Evolutionary conservation across 2,329 filamentous ascomycete genomes (phyloP).

Genomic region (Venturia asperata): DNA sequence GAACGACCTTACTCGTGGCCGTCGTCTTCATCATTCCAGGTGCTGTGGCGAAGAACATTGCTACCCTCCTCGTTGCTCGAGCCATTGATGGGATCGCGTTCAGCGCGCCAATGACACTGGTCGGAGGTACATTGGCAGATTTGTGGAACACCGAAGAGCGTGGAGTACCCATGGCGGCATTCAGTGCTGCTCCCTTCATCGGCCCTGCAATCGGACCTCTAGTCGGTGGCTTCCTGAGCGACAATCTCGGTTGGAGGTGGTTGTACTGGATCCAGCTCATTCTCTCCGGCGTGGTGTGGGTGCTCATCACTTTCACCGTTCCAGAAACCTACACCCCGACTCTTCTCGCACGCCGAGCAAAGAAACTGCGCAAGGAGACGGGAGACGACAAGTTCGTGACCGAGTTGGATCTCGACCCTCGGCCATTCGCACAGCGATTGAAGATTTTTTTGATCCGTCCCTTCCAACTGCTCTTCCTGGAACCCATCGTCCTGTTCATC

Average conservation of each 20-base stretch:
- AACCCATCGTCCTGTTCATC: conserved; percentile 80
- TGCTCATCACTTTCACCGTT: conserved; percentile 78
- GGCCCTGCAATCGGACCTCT: conserved; percentile 63
- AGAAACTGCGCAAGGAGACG: conserved; percentile 62
- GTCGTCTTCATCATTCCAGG: conserved; percentile 76
- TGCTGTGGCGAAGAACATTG: conserved; percentile 68
- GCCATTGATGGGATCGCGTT: conserved; percentile 77
- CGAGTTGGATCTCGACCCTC: conserved; percentile 69
- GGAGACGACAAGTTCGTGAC: conserved; percentile 64
- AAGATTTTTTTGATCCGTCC: conserved; percentile 71
- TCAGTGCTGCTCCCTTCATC: conserved; percentile 74
- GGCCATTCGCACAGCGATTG: conserved; percentile 61
- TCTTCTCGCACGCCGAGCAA: conserved; percentile 63
- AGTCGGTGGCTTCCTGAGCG: conserved; percentile 67
- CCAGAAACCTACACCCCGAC: conserved; percentile 83
- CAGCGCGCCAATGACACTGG: conserved; percentile 78
- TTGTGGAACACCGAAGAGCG: conserved; percentile 79
- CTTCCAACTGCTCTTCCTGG: conserved; percentile 76
- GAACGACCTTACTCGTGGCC: conserved; percentile 58
- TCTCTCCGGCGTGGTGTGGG: conserved; percentile 60
- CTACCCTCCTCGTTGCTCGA: conserved; percentile 67
- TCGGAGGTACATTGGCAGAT: conserved; percentile 75
- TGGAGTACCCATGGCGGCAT: conserved; percentile 80
- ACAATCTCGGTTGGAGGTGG: conserved; percentile 70
- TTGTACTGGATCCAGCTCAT: conserved; percentile 85